phyloP scores from a whole-genome alignment of 345 rosid genomes.

The Nasturtium officinale region DNA sequence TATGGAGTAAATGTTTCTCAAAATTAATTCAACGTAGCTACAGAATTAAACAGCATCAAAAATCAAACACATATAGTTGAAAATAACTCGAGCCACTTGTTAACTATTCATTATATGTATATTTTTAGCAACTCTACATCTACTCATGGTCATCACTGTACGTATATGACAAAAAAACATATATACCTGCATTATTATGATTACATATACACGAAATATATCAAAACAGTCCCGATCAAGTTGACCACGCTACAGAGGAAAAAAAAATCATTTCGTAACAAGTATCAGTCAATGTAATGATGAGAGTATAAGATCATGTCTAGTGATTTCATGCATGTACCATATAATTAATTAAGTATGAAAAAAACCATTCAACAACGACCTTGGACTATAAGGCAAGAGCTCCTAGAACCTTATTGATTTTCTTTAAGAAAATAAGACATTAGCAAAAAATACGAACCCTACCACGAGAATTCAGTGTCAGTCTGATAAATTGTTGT shows the following conservation, averaged over 20 bases:
- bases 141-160: conserved; percentile 9
- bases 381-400: conserved; percentile 21
- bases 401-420: conserved; percentile 14
- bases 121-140: conserved; percentile 19
- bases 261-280: neutral
- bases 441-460: conserved; percentile 7
- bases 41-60: neutral
- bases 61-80: conserved; percentile 15
- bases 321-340: conserved; percentile 1
- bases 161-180: neutral
- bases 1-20: neutral
- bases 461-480: conserved; percentile 41
- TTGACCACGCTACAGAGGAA: conserved; percentile 41
- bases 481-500: conserved; percentile 41
- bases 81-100: conserved; percentile 20
- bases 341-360: neutral
- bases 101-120: conserved; percentile 11
- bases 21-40: conserved; percentile 1
- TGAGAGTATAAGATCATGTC: conserved; percentile 22
- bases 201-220: conserved; percentile 1
- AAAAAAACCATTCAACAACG: conserved; percentile 27
- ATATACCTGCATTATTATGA: neutral
- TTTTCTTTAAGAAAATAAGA: conserved; percentile 19
- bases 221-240: conserved; percentile 16
- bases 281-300: conserved; percentile 31